Evolutionary conservation across 345 rosid species (phyloP).

Genomic region (Brassica nigra): DNA sequence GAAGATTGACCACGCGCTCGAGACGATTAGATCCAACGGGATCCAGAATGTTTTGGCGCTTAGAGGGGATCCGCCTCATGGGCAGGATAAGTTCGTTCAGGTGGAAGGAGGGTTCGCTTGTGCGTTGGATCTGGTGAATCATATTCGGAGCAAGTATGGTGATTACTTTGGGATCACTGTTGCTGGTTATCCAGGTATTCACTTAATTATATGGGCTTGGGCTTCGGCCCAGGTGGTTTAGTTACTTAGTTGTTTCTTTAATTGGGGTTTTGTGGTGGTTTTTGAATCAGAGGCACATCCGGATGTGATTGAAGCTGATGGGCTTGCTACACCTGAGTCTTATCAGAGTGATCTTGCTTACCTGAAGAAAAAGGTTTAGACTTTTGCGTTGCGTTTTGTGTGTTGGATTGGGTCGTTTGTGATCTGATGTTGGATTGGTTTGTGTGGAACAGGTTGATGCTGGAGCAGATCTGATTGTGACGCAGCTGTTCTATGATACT

Average conservation of each 20-base stretch:
- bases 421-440: slow-evolving; percentile 25
- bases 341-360: slow-evolving; percentile 86
- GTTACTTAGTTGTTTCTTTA: not conserved
- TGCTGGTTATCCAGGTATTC: slow-evolving; percentile 94
- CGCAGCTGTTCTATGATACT: slow-evolving; percentile 91
- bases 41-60: slow-evolving; percentile 98
- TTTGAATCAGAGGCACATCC: slow-evolving; percentile 81
- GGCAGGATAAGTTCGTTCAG: slow-evolving; percentile 96
- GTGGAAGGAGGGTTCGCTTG: slow-evolving; percentile 92
- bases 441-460: slow-evolving; percentile 75
- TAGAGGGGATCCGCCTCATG: slow-evolving; percentile 98
- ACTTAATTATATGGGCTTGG: too few relatives aligned
- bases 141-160: slow-evolving; percentile 69
- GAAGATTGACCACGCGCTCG: slow-evolving; percentile 89
- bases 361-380: slow-evolving; percentile 74
- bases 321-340: slow-evolving; percentile 67
- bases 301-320: slow-evolving; percentile 72
- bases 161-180: slow-evolving; percentile 96
- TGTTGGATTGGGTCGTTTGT: not conserved
- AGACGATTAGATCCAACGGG: slow-evolving; percentile 78
- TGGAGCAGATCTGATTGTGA: slow-evolving; percentile 87
- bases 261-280: not conserved
- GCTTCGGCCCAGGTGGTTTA: too few relatives aligned
- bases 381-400: slow-evolving; percentile 10
- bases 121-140: slow-evolving; percentile 92